Conservation (phyloP, 1,139 yeast species). For the Citeromyces siamensis region DNA sequence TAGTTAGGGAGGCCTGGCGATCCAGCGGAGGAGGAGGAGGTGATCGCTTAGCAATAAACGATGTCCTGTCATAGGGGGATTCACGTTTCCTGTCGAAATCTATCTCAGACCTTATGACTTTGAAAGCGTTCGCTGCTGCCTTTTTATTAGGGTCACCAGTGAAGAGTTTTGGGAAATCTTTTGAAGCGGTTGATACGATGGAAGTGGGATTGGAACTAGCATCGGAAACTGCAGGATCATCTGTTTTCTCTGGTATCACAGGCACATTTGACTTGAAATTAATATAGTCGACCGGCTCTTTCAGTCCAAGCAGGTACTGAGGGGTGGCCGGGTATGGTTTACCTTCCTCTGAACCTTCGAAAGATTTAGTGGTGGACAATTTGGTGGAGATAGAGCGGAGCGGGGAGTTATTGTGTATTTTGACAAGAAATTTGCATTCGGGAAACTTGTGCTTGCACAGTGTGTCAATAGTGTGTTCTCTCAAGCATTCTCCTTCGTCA, state of each 20-base stretch:
- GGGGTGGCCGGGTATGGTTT: slow-evolving; percentile 45
- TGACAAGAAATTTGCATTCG: slow-evolving; percentile 29
- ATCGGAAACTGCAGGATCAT: neutral
- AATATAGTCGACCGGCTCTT: slow-evolving; percentile 39
- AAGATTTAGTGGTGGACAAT: slow-evolving; percentile 33
- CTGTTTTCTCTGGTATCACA: slow-evolving; percentile 3
- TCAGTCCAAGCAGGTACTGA: slow-evolving; percentile 31
- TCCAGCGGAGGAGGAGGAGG: slow-evolving; percentile 18
- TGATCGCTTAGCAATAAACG: slow-evolving; percentile 13
- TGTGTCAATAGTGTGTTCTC: slow-evolving; percentile 33
- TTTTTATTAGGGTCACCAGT: slow-evolving; percentile 5
- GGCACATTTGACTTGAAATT: slow-evolving; percentile 37
- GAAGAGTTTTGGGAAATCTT: neutral
- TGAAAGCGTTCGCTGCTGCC: slow-evolving; percentile 29
- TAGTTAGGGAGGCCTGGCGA: slow-evolving; percentile 3
- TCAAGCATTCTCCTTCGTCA: slow-evolving; percentile 48
- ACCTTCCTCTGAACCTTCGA: slow-evolving; percentile 29
- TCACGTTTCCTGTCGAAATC: slow-evolving; percentile 74
- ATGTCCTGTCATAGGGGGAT: slow-evolving; percentile 41
- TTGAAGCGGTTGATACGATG: slow-evolving; percentile 2
- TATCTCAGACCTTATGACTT: slow-evolving; percentile 65
- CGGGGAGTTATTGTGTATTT: slow-evolving; percentile 17
- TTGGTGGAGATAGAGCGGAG: slow-evolving; percentile 12
- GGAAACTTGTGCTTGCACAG: slow-evolving; percentile 23
- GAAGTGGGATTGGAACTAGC: slow-evolving; percentile 4